Base-by-base conservation (phyloP, 2,329 filamentous ascomycete genomes). In the Talaromyces sp. region DNA sequence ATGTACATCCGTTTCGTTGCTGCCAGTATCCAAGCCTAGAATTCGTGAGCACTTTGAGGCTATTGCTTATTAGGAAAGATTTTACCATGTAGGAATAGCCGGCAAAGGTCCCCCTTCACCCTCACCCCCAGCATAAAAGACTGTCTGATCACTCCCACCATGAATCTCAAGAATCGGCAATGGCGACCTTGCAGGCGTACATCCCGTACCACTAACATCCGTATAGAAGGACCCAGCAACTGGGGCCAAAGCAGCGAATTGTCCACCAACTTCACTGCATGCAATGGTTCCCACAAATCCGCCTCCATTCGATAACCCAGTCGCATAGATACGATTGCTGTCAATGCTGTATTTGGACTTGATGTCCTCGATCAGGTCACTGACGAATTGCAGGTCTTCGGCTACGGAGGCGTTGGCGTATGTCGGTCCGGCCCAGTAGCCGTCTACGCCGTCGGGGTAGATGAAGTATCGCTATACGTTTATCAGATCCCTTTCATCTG, bases 81-180 rank as follows among this genome's bases (percentile, higher is more conserved):
- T 13, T 8, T 52, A 52, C 82, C 84, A 67, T 45, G 77, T 72
- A 19, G 76, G 73, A 41, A 85, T 81, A 0, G 78, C 68, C 1
- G 82, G 83, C 56, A 83, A 67, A 60, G 77, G 78, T 0, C 79
- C 80, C 1, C 77, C 77, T 3, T 77, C 75, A 2, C 80, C 76
- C n/a, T 74, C 74, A 1, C 77, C 79, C 1, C 83, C 83, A 1
- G 70, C 65, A 66, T 84, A 85, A 0, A 72, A 68, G 35, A 85
- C 83, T 0, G 78, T 82, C 3, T 67, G 73, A 70, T 85, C 83
- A 3, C 68, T 75, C 1, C 76, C 78, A n/a, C 83, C 83, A 69
- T 85, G 83, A 60, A 84, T 80, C 52, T 83, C 80, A 7, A 85
- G 71, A 13, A 85, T 75, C 1, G 82, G 82, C 3, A 83, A 65